phyloP scores from a whole-genome alignment of 1,284 basidiomycete species.

The Boletus chippewaensis region DNA sequence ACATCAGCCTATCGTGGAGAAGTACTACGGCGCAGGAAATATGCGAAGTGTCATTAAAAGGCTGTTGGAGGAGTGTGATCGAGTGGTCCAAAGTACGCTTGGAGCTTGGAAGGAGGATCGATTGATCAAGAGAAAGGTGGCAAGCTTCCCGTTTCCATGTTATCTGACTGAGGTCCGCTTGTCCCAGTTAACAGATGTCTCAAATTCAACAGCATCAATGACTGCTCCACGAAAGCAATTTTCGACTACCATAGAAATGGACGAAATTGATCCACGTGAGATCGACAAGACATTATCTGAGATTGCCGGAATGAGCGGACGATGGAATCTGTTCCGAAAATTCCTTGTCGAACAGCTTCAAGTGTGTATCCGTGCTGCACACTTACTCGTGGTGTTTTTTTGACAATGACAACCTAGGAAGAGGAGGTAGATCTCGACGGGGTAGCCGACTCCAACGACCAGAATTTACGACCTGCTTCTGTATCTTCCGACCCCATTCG shows the following conservation, averaged over 20 bases:
- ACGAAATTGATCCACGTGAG: conserved; percentile 76
- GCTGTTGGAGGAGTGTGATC: conserved; percentile 82
- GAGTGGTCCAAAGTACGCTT: conserved; percentile 70
- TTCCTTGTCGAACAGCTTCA: conserved; percentile 74
- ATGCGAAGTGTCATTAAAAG: conserved; percentile 78
- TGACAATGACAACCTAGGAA: conserved; percentile 17
- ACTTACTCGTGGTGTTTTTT: background rate
- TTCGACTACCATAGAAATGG: conserved; percentile 46
- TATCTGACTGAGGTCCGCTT: conserved; percentile 5
- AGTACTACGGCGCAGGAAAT: conserved; percentile 87
- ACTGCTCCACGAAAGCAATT: conserved; percentile 37
- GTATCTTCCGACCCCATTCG: background rate
- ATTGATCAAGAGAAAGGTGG: conserved; percentile 63
- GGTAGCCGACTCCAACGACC: background rate
- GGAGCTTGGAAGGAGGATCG: conserved; percentile 90
- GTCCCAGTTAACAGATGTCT: conserved; percentile 44
- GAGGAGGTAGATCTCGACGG: conserved; percentile 13
- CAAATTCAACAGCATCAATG: conserved; percentile 34
- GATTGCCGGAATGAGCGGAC: conserved; percentile 79
- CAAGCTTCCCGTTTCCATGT: conserved; percentile 2
- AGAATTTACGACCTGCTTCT: background rate
- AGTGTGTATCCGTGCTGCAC: conserved; percentile 32
- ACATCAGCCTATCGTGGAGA: conserved; percentile 95
- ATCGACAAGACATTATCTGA: conserved; percentile 87
- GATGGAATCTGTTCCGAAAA: conserved; percentile 88